A percentile compares a stretch with the other conserved stretches of the same genome.
These are phyloP conservation scores for Kwoniella europaea DNA, from an alignment of 768 basidiomycete species.

Conservation along the genomic window DNA sequence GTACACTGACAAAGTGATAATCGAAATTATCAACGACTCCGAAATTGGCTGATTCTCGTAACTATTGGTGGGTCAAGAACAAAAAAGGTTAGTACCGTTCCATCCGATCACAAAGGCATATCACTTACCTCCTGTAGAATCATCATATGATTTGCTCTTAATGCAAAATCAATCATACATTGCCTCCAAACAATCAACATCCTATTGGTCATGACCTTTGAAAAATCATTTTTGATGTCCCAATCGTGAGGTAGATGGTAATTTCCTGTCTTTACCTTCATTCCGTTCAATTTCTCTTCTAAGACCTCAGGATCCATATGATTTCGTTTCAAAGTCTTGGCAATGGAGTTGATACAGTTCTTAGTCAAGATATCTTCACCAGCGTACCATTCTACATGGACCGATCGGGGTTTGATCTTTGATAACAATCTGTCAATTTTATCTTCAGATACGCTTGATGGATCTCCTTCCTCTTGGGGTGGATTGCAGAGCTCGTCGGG, in stretches of 20 bases:
- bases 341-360: conserved; percentile 15
- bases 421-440: background rate
- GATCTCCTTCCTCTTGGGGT: background rate
- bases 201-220: background rate
- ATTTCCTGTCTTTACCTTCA: background rate
- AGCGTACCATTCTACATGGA: conserved; percentile 21
- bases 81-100: background rate
- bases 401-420: conserved; percentile 9
- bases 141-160: conserved; percentile 20
- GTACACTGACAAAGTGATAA: conserved; percentile 17
- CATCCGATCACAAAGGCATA: background rate
- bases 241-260: background rate
- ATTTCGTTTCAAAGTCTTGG: background rate
- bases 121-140: background rate
- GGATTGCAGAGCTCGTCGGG: background rate
- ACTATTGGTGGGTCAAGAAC: background rate
- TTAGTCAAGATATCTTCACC: conserved; percentile 8
- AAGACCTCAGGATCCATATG: conserved; percentile 6
- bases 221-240: background rate
- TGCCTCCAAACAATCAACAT: conserved; percentile 13
- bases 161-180: background rate
- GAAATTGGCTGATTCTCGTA: background rate
- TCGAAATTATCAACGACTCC: conserved; percentile 19
- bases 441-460: too few relatives aligned
- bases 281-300: background rate